Evolutionary conservation across 345 rosid species (phyloP).

Genomic region (Draba incana): DNA sequence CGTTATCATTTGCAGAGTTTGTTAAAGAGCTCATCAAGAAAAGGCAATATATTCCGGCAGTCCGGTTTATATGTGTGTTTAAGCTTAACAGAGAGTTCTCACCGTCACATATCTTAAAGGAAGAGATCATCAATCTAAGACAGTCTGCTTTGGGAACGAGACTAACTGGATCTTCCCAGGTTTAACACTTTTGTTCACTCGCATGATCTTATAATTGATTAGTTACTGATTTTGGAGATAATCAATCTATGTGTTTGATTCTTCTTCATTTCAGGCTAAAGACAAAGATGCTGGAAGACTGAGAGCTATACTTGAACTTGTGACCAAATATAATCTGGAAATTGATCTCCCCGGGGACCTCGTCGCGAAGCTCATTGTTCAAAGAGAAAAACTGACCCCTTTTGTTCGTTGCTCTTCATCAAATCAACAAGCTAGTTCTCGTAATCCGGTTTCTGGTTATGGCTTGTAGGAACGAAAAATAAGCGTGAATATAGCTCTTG

Average conservation of each 20-base stretch:
- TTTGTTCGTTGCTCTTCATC: slow-evolving; percentile 12
- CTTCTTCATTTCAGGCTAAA: slow-evolving; percentile 13
- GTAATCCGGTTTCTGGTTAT: no score
- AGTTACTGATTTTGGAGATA: neutral
- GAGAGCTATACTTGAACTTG: slow-evolving; percentile 32
- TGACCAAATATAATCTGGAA: slow-evolving; percentile 19
- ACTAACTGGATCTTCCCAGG: slow-evolving; percentile 10
- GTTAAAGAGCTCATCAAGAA: slow-evolving; percentile 1
- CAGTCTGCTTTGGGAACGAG: neutral
- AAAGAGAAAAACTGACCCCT: slow-evolving; percentile 23
- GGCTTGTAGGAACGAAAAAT: neutral
- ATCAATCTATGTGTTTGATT: neutral
- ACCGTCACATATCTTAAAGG: slow-evolving; percentile 6
- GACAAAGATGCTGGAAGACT: slow-evolving; percentile 21
- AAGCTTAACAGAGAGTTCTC: slow-evolving; percentile 3
- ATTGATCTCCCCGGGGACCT: slow-evolving; percentile 29
- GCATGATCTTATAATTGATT: slow-evolving; percentile 9
- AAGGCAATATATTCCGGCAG: slow-evolving; percentile 22
- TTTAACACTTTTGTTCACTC: slow-evolving; percentile 16
- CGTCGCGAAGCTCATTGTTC: slow-evolving; percentile 25
- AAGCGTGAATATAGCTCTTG: neutral
- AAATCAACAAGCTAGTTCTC: neutral
- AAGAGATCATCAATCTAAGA: slow-evolving; percentile 32
- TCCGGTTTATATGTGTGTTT: slow-evolving; percentile 22
- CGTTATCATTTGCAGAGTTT: slow-evolving; percentile 30